Base-by-base conservation (phyloP, 345 rosid genomes). In the Noccaea bulbosa region DNA sequence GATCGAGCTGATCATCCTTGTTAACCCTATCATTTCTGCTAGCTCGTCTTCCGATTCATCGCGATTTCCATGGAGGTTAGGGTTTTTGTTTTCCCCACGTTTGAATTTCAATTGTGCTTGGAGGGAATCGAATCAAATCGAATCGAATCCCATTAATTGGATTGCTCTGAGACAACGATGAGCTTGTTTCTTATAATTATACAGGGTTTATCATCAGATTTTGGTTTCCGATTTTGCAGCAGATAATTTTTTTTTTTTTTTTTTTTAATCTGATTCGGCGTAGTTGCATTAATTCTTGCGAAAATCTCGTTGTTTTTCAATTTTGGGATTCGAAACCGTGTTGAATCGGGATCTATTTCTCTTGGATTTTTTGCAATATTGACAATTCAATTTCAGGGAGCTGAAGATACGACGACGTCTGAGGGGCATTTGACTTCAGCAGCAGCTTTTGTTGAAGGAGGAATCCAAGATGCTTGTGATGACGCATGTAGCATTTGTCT, bases 401-500 rank as follows among this genome's bases (percentile, higher is more conserved):
- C 75, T 77, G 90, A 71, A 60, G 91, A 87, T 48, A 74, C 68
- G 32, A 22, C 72, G 64, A 78, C 78, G 63, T 74, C 92, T n/a
- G 96, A 83, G 44, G 86, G 80, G 3, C 88, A 86, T 71, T 51
- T 88, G 85, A 87, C 89, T 8, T 93, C 98, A 0, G 93, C 97
- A 12, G 97, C 91, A 15, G 98, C 98, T 39, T 93, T 93, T 77
- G 98, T 93, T 14, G 91, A 93, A 82, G 98, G 98, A 0, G 98
- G 98, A 63, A 84, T 93, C 47, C 98, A 93, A 77, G 98, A 93
- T 20, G 78, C 98, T 51, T 93, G 98, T 77, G 98, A 93, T 76
- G 97, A 93, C 73, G 83, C 97, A 38, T 93, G 98, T 83, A 93
- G 98, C 85, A 93, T 93, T 40, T 93, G 98, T 73, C 98, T 93